A percentile compares a stretch with the other conserved stretches of the same genome.
Conservation (phyloP, 208 protist genomes). For the Endotrypanum monterogeii region DNA sequence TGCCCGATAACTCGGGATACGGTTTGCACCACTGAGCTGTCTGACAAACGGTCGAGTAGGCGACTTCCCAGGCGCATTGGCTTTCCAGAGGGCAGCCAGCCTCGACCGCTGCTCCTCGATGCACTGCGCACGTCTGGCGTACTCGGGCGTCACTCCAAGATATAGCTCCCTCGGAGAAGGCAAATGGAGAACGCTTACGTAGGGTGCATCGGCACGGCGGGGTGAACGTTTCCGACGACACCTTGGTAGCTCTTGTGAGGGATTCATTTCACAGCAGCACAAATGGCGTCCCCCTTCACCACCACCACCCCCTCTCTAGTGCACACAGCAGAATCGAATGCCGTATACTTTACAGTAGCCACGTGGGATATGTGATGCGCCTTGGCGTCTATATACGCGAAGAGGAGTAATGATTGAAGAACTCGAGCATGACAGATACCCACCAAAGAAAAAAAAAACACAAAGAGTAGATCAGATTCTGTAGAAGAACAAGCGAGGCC, state of each 20-base stretch:
- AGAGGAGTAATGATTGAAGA: neutral
- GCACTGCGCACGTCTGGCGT: neutral
- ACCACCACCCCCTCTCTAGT: too few relatives aligned
- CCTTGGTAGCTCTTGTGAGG: neutral
- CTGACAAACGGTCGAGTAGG: neutral
- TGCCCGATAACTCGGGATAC: neutral
- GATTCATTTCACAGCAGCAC: neutral
- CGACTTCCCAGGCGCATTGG: too few relatives aligned
- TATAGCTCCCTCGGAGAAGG: conserved; percentile 7
- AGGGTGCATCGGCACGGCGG: neutral
- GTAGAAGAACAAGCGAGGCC: too few relatives aligned
- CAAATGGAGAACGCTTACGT: conserved; percentile 1
- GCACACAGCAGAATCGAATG: neutral
- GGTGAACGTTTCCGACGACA: neutral
- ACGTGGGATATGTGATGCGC: too few relatives aligned
- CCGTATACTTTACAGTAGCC: too few relatives aligned
- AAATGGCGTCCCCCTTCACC: neutral
- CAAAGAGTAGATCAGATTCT: too few relatives aligned
- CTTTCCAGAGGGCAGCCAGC: conserved; percentile 1
- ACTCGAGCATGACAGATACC: neutral
- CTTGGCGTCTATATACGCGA: too few relatives aligned
- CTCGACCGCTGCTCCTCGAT: conserved; percentile 6
- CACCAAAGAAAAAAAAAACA: too few relatives aligned
- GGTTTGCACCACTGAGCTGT: neutral
- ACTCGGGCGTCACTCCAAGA: neutral